These are phyloP conservation scores for Pythium phragmiticola DNA, from an alignment of 352 stramenopile species.

Conservation along the genomic window DNA sequence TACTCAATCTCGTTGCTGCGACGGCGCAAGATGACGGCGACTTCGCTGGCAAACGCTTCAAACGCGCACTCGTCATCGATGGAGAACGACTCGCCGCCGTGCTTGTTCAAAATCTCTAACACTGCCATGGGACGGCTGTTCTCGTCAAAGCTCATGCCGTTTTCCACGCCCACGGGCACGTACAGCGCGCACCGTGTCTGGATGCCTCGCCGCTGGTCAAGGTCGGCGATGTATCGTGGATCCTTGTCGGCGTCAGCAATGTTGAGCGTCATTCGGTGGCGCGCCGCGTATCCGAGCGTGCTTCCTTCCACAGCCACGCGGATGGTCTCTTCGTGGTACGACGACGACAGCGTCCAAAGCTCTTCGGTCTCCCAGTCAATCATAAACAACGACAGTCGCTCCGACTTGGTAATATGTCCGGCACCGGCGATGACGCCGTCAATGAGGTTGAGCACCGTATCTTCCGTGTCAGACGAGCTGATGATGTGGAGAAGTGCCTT, in stretches of 20 bases:
- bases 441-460: slow-evolving; percentile 84
- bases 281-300: slow-evolving; percentile 60
- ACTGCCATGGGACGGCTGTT: slow-evolving; percentile 76
- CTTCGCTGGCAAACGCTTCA: slow-evolving; percentile 81
- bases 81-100: slow-evolving; percentile 64
- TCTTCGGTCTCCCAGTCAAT: slow-evolving; percentile 83
- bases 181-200: slow-evolving; percentile 77
- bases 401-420: slow-evolving; percentile 79
- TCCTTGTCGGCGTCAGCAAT: slow-evolving; percentile 63
- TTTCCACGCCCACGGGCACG: slow-evolving; percentile 77
- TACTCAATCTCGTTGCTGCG: slow-evolving; percentile 87
- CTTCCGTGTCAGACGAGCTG: slow-evolving; percentile 78
- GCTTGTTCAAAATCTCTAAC: slow-evolving; percentile 89
- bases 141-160: slow-evolving; percentile 31
- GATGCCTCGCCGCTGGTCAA: slow-evolving; percentile 62
- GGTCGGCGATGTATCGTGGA: slow-evolving; percentile 47
- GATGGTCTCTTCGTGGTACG: slow-evolving; percentile 67
- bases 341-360: slow-evolving; percentile 79
- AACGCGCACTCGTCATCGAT: slow-evolving; percentile 87
- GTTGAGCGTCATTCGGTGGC: slow-evolving; percentile 65
- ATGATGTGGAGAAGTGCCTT: slow-evolving; percentile 86
- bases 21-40: slow-evolving; percentile 81
- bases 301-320: slow-evolving; percentile 59
- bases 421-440: slow-evolving; percentile 78
- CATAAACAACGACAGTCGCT: slow-evolving; percentile 78